Evolutionary conservation across 352 stramenopile species (phyloP).

Genomic region (Phytophthora megakarya): DNA sequence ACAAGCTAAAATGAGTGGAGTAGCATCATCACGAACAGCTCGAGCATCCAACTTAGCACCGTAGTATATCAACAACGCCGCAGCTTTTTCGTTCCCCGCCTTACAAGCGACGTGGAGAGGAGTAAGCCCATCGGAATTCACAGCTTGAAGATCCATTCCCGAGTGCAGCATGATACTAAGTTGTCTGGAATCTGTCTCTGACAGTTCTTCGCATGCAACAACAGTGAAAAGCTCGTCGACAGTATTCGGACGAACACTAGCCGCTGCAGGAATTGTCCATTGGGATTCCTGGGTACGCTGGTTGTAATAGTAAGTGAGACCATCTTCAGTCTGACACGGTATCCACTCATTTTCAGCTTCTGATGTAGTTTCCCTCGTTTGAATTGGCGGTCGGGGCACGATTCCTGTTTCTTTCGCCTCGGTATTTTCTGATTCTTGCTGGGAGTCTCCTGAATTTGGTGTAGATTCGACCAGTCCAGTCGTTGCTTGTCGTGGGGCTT

Average conservation of each 20-base stretch:
- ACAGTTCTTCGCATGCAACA: slow-evolving; percentile 28
- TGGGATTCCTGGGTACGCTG: slow-evolving; percentile 55
- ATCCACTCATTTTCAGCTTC: slow-evolving; percentile 45
- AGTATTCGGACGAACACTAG: slow-evolving; percentile 5
- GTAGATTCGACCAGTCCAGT: slow-evolving; percentile 17
- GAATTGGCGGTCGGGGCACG: background rate
- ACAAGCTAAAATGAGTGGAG: slow-evolving; percentile 56
- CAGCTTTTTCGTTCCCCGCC: slow-evolving; percentile 46
- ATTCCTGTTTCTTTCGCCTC: slow-evolving; percentile 19
- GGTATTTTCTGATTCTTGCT: background rate
- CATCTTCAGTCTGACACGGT: slow-evolving; percentile 49
- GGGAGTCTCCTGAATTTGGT: slow-evolving; percentile 2
- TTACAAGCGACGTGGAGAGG: slow-evolving; percentile 59
- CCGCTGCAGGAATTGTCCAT: slow-evolving; percentile 48
- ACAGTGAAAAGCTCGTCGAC: slow-evolving; percentile 36
- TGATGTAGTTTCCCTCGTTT: background rate
- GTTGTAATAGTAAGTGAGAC: slow-evolving; percentile 80
- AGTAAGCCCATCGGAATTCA: slow-evolving; percentile 43
- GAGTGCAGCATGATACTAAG: slow-evolving; percentile 46
- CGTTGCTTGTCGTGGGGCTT: slow-evolving; percentile 25
- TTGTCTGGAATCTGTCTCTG: slow-evolving; percentile 25
- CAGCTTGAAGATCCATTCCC: slow-evolving; percentile 41
- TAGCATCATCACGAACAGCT: slow-evolving; percentile 27
- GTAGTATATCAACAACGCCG: slow-evolving; percentile 52
- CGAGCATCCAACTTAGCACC: slow-evolving; percentile 44